A percentile compares a stretch with the other conserved stretches of the same genome.
Conservation (phyloP, 306 rosid species). For the Abrus precatorius region DNA sequence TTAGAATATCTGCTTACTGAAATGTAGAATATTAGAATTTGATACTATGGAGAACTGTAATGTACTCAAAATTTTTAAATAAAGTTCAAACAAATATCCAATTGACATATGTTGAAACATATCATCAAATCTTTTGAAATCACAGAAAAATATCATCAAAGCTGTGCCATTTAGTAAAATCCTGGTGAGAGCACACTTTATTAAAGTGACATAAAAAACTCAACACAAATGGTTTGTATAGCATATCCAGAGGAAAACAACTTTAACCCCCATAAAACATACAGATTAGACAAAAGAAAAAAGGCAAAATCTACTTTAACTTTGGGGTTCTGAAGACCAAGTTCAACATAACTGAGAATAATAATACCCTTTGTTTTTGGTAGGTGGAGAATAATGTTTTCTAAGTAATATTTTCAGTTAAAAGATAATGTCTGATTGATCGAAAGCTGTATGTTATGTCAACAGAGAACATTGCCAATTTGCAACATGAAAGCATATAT, state of each 20-base stretch:
- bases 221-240: not conserved
- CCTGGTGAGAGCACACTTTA: not conserved
- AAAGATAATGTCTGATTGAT: not conserved
- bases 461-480: slow-evolving; percentile 28
- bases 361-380: not conserved
- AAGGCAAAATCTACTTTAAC: not conserved
- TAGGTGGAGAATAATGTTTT: slow-evolving; percentile 30
- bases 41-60: slow-evolving; percentile 36
- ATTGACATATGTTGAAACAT: not conserved
- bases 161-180: slow-evolving; percentile 9
- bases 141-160: not conserved
- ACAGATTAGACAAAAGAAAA: not conserved
- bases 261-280: not conserved
- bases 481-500: slow-evolving; percentile 34
- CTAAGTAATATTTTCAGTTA: slow-evolving; percentile 14
- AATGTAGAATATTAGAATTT: not conserved
- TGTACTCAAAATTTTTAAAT: not conserved
- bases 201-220: slow-evolving; percentile 2
- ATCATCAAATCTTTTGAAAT: slow-evolving; percentile 12
- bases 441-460: slow-evolving; percentile 33
- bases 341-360: slow-evolving; percentile 1
- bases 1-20: not conserved
- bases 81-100: slow-evolving; percentile 10
- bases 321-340: slow-evolving; percentile 4
- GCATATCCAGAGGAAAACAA: not conserved